Conservation (phyloP, 2,329 filamentous ascomycete genomes). For the Aquanectria penicillioides region DNA sequence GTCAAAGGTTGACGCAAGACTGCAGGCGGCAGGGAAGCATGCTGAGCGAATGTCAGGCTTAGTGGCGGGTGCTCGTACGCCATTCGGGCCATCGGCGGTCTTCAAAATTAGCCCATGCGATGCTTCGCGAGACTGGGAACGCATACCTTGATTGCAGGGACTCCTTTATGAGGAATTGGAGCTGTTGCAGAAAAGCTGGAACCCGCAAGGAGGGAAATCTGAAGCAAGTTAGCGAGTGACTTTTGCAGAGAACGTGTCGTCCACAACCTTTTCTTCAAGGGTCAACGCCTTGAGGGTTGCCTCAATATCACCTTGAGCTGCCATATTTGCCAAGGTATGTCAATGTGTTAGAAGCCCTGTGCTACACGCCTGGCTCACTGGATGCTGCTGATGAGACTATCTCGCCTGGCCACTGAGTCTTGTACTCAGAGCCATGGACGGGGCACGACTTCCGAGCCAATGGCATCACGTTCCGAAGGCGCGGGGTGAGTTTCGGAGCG, state of each 20-base stretch:
- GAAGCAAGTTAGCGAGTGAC: not conserved
- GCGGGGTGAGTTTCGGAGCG: no score
- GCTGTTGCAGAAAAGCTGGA: constrained; percentile 1
- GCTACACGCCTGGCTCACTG: no score
- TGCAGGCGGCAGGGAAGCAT: constrained; percentile 2
- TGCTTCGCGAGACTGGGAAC: not conserved
- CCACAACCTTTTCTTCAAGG: constrained; percentile 6
- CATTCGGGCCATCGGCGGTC: constrained; percentile 1
- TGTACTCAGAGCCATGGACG: no score
- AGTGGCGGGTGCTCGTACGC: not conserved
- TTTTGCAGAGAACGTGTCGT: not conserved
- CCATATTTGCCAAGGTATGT: no score
- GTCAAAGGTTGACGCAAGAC: not conserved
- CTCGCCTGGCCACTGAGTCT: no score
- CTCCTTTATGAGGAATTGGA: not conserved
- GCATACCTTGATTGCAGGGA: not conserved
- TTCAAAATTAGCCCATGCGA: not conserved
- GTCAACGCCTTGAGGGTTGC: no score
- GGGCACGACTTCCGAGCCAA: no score
- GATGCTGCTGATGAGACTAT: no score
- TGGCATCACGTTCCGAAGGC: no score
- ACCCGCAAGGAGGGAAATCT: constrained; percentile 4
- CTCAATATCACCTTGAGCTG: no score
- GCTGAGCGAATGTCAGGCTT: not conserved
- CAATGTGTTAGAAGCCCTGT: no score